Evolutionary conservation across 768 basidiomycete species (phyloP), one percentile per base, ranked within the genome.

Genomic region (Grammothele lineata): DNA sequence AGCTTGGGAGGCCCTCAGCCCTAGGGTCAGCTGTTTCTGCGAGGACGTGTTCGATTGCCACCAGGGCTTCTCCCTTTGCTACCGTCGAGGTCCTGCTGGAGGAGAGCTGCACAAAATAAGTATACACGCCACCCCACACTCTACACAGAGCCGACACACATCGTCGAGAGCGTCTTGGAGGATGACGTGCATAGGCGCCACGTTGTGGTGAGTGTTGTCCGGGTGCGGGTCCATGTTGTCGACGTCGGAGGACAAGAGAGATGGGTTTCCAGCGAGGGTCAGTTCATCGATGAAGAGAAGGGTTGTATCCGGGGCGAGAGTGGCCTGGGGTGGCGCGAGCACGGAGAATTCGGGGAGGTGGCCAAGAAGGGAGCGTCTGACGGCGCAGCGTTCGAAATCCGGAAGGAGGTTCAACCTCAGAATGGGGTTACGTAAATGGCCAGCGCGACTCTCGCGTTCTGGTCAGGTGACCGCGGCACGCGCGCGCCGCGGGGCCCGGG

Each of bases 101-200:
- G 4, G 68, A 67, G 42, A 92, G 71, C 89, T 91, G 32, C 21
- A 22, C 11, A 11, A 17, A 18, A 15, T 48, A 23, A 48, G 17
- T 17, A 38, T 26, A 10, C 33, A 27, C 15, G 25, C 23, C 1
- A 14, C 21, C 18, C 4, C 11, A 22, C 12, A 41, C 11, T 32
- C 23, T 24, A n/a, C 27, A 11, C 23, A 14, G 9, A 17, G 37
- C 30, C 12, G 22, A 35, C 19, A 19, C 63, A 88, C 88, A 53
- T 83, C 80, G 60, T 89, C 87, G 37, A 90, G 68, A 24, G 82
- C 74, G 46, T 80, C 73, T 56, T 81, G 77, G 19, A 89, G 62
- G 39, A 66, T 66, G 35, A 68, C 65, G 35, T 71, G 70, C 71
- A 83, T 67, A 4, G 47, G 47, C 41, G 46, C 47, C 3, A 44